Base-by-base conservation (phyloP, 2,329 filamentous ascomycete genomes). In the Metarhizium rileyi region DNA sequence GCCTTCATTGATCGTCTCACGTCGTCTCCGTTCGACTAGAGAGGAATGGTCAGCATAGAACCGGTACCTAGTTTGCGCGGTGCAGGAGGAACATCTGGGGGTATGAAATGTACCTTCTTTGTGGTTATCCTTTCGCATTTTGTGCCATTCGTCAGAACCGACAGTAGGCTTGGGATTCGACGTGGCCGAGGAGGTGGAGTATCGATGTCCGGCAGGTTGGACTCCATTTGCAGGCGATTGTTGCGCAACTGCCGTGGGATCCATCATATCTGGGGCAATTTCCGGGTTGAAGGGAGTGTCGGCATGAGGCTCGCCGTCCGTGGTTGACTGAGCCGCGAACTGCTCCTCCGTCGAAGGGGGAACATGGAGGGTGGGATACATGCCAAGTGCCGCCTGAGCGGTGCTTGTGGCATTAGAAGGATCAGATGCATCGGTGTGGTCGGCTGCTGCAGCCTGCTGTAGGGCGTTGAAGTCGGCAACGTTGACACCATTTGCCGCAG, bases 81-180 rank as follows among this genome's bases (percentile, higher is more conserved):
- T 23, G 23, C 35, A 20, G n/a, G 16, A 20, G 33, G 35, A 20
- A 20, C 3, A 38, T 20, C n/a, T n/a, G 20, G n/a, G 35, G 5
- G n/a, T n/a, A 38, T 18, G 10, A 5, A 16, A 16, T 78, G 62
- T 70, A 93, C 91, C 93, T 77, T 97, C 91, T 79, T 98, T 98
- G 72, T 98, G 93, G 56, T 97, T 98, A 62, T 97, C 91, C 65
- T 95, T 93, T 54, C 93, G 83, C 60, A 95, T 84, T 66, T 95
- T 95, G 67, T 98, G 93, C 93, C 93, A 98, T 68, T 97, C 91
- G 48, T 95, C 89, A 2, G 90, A 93, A 2, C 93, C 93, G n/a
- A 97, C 93, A 6, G 84, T 81, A 7, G 90, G 90, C 68, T 96
- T 97, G 51, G 77, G 70, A 55, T 65, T 67, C 49, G 73, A 66